A percentile compares a stretch with the other conserved stretches of the same genome.
Evolutionary conservation across 805 yeast species (phyloP).

Genomic region (Clavispora phyllophila): DNA sequence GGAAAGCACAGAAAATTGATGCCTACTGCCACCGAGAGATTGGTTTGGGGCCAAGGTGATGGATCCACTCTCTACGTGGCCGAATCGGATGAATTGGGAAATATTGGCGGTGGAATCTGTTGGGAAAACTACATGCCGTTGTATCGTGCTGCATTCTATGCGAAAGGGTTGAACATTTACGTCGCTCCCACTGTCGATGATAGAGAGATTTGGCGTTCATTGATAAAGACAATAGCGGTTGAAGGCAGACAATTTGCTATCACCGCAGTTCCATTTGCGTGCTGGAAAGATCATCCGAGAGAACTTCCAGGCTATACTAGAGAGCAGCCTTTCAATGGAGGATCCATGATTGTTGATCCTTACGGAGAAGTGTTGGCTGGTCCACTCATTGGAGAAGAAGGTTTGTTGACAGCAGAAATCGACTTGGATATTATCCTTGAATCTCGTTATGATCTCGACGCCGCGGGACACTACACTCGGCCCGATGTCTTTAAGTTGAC

Average conservation of each 20-base stretch:
- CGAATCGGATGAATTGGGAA: constrained; percentile 20
- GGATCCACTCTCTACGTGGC: constrained; percentile 40
- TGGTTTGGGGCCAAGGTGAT: constrained; percentile 45
- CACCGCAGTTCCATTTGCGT: constrained; percentile 37
- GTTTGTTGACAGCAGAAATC: constrained; percentile 35
- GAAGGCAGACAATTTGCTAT: constrained; percentile 37
- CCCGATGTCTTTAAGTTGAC: constrained; percentile 39
- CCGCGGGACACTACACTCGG: constrained; percentile 36
- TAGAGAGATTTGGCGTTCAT: constrained; percentile 39
- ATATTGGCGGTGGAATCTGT: constrained; percentile 45
- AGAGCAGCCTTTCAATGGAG: constrained; percentile 35
- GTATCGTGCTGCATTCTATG: constrained; percentile 36
- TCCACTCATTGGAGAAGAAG: constrained; percentile 38
- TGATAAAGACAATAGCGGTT: constrained; percentile 37
- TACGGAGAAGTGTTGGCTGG: constrained; percentile 34
- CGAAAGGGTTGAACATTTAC: constrained; percentile 39
- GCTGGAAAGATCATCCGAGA: constrained; percentile 22
- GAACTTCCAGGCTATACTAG: constrained; percentile 14
- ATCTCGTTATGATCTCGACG: constrained; percentile 40
- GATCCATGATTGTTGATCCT: constrained; percentile 22
- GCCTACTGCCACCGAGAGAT: constrained; percentile 43
- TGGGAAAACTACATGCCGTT: constrained; percentile 45
- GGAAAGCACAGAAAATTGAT: constrained; percentile 39
- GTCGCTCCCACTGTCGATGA: constrained; percentile 40
- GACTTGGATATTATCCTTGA: constrained; percentile 32